These are phyloP conservation scores for Arabis hirsuta DNA, from an alignment of 345 rosid species.

Conservation along the genomic window DNA sequence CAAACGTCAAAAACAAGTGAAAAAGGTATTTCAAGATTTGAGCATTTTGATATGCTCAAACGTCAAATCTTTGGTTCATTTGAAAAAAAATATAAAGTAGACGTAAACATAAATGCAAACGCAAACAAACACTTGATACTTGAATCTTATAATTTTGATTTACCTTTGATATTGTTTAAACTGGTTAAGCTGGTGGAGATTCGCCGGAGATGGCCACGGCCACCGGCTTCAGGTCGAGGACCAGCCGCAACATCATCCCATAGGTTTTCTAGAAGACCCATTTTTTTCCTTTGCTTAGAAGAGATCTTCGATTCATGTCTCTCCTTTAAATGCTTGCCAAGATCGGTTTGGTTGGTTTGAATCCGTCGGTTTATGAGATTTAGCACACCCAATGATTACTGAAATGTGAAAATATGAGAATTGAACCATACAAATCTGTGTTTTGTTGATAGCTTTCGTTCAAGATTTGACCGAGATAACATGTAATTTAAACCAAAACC, in stretches of 20 bases:
- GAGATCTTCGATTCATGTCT: conserved; percentile 6
- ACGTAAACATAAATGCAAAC: no score
- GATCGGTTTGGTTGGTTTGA: conserved; percentile 28
- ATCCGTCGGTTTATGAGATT: conserved; percentile 11
- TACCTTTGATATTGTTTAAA: conserved; percentile 45
- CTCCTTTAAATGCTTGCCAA: conserved; percentile 33
- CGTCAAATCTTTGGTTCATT: no score
- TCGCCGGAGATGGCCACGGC: conserved; percentile 79
- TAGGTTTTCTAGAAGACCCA: conserved; percentile 43
- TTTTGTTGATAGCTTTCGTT: not conserved
- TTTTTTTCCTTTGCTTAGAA: conserved; percentile 29
- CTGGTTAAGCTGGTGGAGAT: conserved; percentile 42
- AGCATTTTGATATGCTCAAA: no score
- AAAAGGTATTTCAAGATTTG: no score
- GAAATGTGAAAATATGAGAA: not conserved
- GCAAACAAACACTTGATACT: no score
- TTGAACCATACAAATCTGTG: not conserved
- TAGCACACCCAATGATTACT: not conserved
- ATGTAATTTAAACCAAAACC: not conserved
- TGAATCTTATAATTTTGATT: not conserved
- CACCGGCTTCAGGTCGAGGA: conserved; percentile 83
- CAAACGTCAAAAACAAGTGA: no score
- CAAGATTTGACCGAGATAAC: conserved; percentile 5
- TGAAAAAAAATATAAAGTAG: no score
- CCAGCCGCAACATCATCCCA: conserved; percentile 97